Conservation (phyloP, 2,329 filamentous ascomycete genomes). For the Annulohypoxylon truncatum region DNA sequence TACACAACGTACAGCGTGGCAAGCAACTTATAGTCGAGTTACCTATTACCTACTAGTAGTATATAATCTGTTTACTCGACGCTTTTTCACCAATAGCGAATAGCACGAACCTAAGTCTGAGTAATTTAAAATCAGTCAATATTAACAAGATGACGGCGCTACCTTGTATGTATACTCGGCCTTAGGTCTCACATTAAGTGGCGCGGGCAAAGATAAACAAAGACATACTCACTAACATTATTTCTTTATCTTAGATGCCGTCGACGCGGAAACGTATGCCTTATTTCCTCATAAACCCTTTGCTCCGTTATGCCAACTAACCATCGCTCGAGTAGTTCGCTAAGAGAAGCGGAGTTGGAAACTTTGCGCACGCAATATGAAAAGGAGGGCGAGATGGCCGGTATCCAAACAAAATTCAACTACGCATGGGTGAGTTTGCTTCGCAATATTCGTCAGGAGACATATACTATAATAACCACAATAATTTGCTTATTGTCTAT, state of each 20-base stretch:
- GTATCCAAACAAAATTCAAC: constrained; percentile 99
- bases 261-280: constrained; percentile 91
- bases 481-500: constrained; percentile 10
- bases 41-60: background rate
- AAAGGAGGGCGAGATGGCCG: constrained; percentile 96
- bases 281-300: constrained; percentile 54
- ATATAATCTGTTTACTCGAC: background rate
- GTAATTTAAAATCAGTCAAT: constrained; percentile 4
- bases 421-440: constrained; percentile 85
- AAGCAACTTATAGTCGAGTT: background rate
- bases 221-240: constrained; percentile 23
- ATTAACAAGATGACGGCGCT: constrained; percentile 47
- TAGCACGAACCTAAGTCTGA: constrained; percentile 3
- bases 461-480: background rate
- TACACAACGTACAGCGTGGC: background rate
- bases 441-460: background rate
- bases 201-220: background rate
- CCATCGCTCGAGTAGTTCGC: constrained; percentile 67
- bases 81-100: background rate
- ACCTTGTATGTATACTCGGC: constrained; percentile 45
- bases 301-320: constrained; percentile 24
- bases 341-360: constrained; percentile 91
- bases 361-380: constrained; percentile 95
- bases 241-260: constrained; percentile 75
- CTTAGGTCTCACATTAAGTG: background rate